Percentiles rank a stretch among this genome's conserved stretches.
phyloP scores from a whole-genome alignment of 1,284 basidiomycete genomes.

The Marasmius sp. region DNA sequence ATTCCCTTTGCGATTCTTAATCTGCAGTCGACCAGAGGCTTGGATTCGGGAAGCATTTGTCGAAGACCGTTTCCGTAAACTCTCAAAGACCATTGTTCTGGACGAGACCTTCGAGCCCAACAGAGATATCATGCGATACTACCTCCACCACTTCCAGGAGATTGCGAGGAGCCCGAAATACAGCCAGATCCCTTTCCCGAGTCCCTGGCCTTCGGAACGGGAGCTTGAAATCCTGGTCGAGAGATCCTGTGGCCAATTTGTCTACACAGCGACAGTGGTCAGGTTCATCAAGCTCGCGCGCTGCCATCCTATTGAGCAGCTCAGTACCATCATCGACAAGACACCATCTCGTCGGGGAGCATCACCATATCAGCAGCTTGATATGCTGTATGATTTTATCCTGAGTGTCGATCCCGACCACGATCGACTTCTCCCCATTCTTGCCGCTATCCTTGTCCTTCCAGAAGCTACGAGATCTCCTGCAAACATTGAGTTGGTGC shows the following conservation, averaged over 20 bases:
- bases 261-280: constrained; percentile 11
- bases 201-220: constrained; percentile 6
- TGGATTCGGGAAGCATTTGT: constrained; percentile 15
- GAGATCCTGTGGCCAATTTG: constrained; percentile 10
- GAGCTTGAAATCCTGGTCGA: neutral
- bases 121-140: neutral
- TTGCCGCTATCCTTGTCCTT: neutral
- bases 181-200: neutral
- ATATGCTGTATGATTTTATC: constrained; percentile 8
- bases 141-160: neutral
- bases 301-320: neutral
- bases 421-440: neutral
- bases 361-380: constrained; percentile 4
- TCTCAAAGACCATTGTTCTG: neutral
- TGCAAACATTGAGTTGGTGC: neutral
- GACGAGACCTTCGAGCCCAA: neutral
- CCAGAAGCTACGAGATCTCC: neutral
- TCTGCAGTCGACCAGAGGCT: constrained; percentile 19
- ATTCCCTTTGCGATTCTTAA: constrained; percentile 16
- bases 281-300: constrained; percentile 5
- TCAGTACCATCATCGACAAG: neutral
- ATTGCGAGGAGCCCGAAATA: neutral
- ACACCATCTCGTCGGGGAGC: neutral
- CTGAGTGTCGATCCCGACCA: neutral
- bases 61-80: neutral